phyloP scores from a whole-genome alignment of 352 stramenopile genomes.

The Pythium graminicola region DNA sequence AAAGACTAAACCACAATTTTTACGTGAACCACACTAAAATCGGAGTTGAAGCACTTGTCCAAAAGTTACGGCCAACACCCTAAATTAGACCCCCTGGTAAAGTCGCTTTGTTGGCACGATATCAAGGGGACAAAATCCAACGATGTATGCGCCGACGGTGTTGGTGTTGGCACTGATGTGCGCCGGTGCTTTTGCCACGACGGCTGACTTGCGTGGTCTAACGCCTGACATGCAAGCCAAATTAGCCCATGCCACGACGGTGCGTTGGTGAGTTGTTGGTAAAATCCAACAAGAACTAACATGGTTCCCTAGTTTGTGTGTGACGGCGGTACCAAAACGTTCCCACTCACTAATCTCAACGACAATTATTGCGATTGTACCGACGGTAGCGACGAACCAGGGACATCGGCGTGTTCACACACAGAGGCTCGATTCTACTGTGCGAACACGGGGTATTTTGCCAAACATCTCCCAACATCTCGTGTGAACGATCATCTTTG shows the following conservation, averaged over 20 bases:
- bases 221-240: constrained; percentile 2
- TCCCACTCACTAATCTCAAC: constrained; percentile 69
- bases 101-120: constrained; percentile 8
- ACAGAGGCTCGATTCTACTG: constrained; percentile 57
- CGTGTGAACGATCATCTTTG: constrained; percentile 74
- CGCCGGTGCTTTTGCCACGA: not conserved
- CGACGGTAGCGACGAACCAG: constrained; percentile 86
- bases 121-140: not conserved
- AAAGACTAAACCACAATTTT: too few species aligned
- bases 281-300: not conserved
- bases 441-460: constrained; percentile 66
- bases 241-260: constrained; percentile 1
- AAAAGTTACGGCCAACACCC: not conserved
- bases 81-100: not conserved
- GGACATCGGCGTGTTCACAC: constrained; percentile 80
- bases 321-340: constrained; percentile 41
- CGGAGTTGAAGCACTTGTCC: not conserved
- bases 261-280: not conserved
- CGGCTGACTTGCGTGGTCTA: not conserved
- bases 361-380: constrained; percentile 94
- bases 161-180: not conserved
- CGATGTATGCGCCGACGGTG: not conserved
- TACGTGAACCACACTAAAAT: not conserved
- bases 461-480: constrained; percentile 49
- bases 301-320: constrained; percentile 53